Base-by-base conservation (phyloP, 1,139 yeast species). In the Arxiozyma heterogenica region DNA sequence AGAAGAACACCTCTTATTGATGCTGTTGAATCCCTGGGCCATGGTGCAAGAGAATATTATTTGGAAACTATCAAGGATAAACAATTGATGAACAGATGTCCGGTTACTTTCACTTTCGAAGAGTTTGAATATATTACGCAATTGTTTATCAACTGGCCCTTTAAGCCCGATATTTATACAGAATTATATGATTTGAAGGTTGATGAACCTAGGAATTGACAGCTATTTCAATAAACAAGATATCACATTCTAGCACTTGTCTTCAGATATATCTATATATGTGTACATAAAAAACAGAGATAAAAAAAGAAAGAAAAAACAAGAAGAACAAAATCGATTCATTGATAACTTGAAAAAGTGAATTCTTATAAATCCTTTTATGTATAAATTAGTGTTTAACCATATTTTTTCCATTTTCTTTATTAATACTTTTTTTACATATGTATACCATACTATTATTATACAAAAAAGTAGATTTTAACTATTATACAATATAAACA, bases 31-130 rank as follows among this genome's bases (percentile, higher is more conserved):
- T 74, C 78, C 20, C 69, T 91, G 18, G 95, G 95, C 0, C 91
- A 95, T 0, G 97, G 96, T 1, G 96, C 94, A 0, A 77, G 71
- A 6, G 86, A 82, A n/a, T 82, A 83, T 57, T 75, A 83, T 53
- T 71, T 73, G 1, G 66, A 71, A 17, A 65, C 77, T 8, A 57
- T 77, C 0, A 64, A 70, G 1, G 73, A 77, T 3, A 52, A 58
- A 9, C 69, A 67, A 0, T 54, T 83, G 3, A 62, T 81, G 54
- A 65, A 76, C 12, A 79, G 75, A 57, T 64, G 67, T 3, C 80
- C 86, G 0, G 69, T 72, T 21, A 78, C 78, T 2, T 70, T 90
- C 55, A 72, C 81, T 0, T 64, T 73, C 6, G 79, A 78, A 0
- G 94, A 89, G 21, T 74, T 84, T 57, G 57, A 73, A 8, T 61